Base-by-base conservation (phyloP, 2,329 filamentous ascomycete genomes). In the Kalaharituber pfeilii region DNA sequence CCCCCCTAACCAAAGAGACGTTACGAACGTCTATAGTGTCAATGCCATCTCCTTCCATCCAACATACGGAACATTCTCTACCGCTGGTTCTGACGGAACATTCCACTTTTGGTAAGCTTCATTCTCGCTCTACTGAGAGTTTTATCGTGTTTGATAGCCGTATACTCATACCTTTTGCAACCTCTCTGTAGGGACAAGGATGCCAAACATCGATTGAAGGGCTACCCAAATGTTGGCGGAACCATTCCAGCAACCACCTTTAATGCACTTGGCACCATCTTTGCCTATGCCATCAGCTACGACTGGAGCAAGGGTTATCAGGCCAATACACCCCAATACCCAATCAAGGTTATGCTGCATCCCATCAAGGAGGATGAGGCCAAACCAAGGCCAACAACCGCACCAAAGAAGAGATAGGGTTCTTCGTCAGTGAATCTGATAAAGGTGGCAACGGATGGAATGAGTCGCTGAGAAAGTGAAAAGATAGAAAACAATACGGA, bases 21-120 rank as follows among this genome's bases (percentile, higher is more conserved):
- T 82, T 60, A 86, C 84, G 63, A 91, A 89, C 66, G 91, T 96
- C 63, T 91, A 88, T 73, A 82, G 87, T 1, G 87, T 98, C 66
- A 98, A 98, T 71, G 83, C 87, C 62, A 98, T 98, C 69, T 93
- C 86, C 24, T 96, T 96, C 79, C 91, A 98, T 71, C 91, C 91
- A 1, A 76, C 84, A 11, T 88, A 95, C 69, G 91, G 91, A 65
- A 98, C 91, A n/a, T 98, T 98, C 73, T 93, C 84, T 71, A 98
- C 91, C 2, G 87, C 91, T 49, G 91, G 91, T 53, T 84, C 82
- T 29, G 91, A 98, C 69, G 91, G 91, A 53, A 95, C 91, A 0
- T 98, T 96, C 74, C 85, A 91, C 72, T 91, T 89, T 75, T 91
- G 85, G 85, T 67, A 75, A 74, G 47, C n/a, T n/a, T n/a, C n/a